phyloP scores from a whole-genome alignment of 441 rosid species.

The Dalechampia spathulata region DNA sequence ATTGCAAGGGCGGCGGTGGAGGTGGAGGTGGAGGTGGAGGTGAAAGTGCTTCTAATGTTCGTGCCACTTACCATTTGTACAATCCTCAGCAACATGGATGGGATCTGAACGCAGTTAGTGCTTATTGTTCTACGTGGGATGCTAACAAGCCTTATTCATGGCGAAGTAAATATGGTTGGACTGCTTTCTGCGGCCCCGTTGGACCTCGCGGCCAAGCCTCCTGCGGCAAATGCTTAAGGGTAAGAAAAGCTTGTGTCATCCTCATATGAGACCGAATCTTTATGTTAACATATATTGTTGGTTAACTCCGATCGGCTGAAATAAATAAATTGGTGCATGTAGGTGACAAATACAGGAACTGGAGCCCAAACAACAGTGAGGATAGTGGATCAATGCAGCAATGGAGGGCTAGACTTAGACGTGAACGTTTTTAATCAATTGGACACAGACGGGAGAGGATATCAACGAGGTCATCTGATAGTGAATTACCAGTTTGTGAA shows the following conservation, averaged over 20 bases:
- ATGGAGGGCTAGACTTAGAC: slow-evolving; percentile 63
- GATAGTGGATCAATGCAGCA: slow-evolving; percentile 58
- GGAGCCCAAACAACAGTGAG: slow-evolving; percentile 38
- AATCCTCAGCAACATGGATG: slow-evolving; percentile 23
- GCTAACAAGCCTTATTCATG: slow-evolving; percentile 27
- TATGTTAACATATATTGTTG: too few relatives aligned
- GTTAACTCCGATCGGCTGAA: too few relatives aligned
- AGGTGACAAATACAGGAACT: slow-evolving; percentile 52
- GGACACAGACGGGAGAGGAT: slow-evolving; percentile 46
- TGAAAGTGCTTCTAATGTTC: slow-evolving; percentile 27
- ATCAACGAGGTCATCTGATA: slow-evolving; percentile 44
- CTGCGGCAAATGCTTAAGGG: slow-evolving; percentile 33
- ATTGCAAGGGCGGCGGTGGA: slow-evolving; percentile 14
- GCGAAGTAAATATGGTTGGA: slow-evolving; percentile 31
- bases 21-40: slow-evolving; percentile 14
- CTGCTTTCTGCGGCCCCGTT: slow-evolving; percentile 28
- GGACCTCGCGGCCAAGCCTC: slow-evolving; percentile 22
- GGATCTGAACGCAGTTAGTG: slow-evolving; percentile 23
- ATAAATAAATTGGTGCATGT: slow-evolving; percentile 4
- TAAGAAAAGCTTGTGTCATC: too few relatives aligned
- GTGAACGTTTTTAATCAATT: slow-evolving; percentile 26
- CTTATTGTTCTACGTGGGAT: slow-evolving; percentile 33
- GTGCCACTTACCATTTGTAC: slow-evolving; percentile 24
- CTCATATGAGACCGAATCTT: too few relatives aligned
- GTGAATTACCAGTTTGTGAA: slow-evolving; percentile 51